phyloP scores from a whole-genome alignment of 371 early-diverging fungal species.

The Thermomucor indicae-seudaticae region DNA sequence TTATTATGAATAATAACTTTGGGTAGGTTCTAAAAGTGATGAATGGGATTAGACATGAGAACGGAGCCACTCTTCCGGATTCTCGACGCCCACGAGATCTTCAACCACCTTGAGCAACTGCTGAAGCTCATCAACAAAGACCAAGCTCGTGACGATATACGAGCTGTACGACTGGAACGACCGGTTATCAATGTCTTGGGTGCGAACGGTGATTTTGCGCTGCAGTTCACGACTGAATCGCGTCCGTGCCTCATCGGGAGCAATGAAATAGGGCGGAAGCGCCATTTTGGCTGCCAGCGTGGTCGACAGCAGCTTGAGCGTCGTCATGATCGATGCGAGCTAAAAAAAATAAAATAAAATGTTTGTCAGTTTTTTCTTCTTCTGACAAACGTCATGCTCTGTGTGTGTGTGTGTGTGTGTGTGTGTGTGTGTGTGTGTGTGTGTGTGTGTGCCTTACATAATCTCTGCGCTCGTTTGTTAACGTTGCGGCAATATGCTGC shows the following conservation, averaged over 20 bases:
- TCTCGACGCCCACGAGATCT: constrained; percentile 35
- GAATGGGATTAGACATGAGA: no score
- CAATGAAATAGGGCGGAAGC: constrained; percentile 35
- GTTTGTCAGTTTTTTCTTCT: background rate
- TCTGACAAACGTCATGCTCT: background rate
- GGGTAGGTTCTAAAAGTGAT: no score
- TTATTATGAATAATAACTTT: no score
- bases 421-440: no score
- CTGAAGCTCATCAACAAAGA: constrained; percentile 34
- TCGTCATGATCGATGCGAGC: constrained; percentile 38
- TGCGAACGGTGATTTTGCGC: constrained; percentile 16
- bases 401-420: no score
- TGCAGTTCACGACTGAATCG: constrained; percentile 20
- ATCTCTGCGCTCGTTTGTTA: constrained; percentile 27
- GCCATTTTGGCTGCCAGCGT: constrained; percentile 35
- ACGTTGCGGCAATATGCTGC: constrained; percentile 16
- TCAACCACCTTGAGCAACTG: constrained; percentile 16
- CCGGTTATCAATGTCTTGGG: constrained; percentile 20
- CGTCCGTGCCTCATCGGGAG: constrained; percentile 24
- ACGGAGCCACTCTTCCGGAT: constrained; percentile 33
- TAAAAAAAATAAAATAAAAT: constrained; percentile 4
- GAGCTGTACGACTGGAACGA: constrained; percentile 29
- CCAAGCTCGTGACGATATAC: constrained; percentile 26
- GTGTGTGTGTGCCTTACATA: no score
- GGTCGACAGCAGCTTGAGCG: constrained; percentile 32